Evolutionary conservation across 345 rosid genomes (phyloP).

Genomic region (Salix brachista): DNA sequence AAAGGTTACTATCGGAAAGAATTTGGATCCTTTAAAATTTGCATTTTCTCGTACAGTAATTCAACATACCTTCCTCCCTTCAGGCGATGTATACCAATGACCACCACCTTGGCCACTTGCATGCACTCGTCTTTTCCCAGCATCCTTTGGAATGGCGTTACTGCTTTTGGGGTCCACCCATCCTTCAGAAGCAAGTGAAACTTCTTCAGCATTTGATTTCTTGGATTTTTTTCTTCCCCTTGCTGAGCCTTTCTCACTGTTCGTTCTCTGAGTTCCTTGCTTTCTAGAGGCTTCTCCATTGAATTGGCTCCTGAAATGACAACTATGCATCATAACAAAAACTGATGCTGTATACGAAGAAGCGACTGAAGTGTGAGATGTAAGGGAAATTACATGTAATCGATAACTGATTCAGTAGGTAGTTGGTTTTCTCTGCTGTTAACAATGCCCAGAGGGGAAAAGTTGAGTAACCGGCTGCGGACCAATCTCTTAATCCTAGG

Average conservation of each 20-base stretch:
- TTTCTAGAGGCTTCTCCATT: conserved; percentile 50
- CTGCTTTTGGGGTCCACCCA: conserved; percentile 62
- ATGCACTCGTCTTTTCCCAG: conserved; percentile 70
- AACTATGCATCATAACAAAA: background rate
- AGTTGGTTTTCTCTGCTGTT: conserved; percentile 32
- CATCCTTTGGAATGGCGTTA: conserved; percentile 55
- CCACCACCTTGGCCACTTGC: conserved; percentile 57
- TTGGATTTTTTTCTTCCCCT: conserved; percentile 44
- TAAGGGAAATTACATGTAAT: conserved; percentile 53
- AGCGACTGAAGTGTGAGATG: conserved; percentile 1
- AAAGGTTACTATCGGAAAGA: background rate
- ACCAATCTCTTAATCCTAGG: conserved; percentile 58
- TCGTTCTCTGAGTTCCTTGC: conserved; percentile 24
- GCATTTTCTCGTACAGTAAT: background rate
- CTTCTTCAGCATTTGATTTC: conserved; percentile 32
- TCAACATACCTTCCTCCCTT: conserved; percentile 68
- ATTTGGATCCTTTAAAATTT: background rate
- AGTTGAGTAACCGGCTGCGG: conserved; percentile 60
- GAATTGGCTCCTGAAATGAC: conserved; percentile 67
- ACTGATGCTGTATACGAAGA: background rate
- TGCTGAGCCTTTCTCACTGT: conserved; percentile 31
- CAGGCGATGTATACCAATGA: conserved; percentile 76
- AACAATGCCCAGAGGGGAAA: conserved; percentile 47
- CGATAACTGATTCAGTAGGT: conserved; percentile 38
- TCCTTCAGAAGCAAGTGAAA: conserved; percentile 29